Evolutionary conservation across 805 yeast species (phyloP).

Genomic region (Lachancea sp.): DNA sequence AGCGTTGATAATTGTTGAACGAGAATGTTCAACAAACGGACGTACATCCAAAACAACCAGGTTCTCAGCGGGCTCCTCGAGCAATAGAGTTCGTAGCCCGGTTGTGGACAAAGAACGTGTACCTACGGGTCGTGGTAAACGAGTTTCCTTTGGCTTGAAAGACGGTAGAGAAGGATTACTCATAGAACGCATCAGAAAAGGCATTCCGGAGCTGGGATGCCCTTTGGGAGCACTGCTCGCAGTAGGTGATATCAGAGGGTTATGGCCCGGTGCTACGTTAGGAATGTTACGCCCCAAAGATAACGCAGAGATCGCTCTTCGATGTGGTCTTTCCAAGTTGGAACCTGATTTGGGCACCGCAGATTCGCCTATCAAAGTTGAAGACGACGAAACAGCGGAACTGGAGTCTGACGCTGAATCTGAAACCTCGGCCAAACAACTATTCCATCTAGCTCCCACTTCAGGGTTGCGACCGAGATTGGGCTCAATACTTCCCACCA

Average conservation of each 20-base stretch:
- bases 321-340: slow-evolving; percentile 2
- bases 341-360: slow-evolving; percentile 1
- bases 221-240: background rate
- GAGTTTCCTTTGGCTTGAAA: slow-evolving; percentile 23
- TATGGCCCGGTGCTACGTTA: background rate
- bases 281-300: slow-evolving; percentile 3
- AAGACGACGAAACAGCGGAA: slow-evolving; percentile 8
- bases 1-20: slow-evolving; percentile 51
- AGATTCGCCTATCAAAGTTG: slow-evolving; percentile 8
- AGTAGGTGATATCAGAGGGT: background rate
- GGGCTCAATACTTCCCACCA: background rate
- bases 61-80: slow-evolving; percentile 3
- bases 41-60: slow-evolving; percentile 51
- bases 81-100: slow-evolving; percentile 17
- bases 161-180: slow-evolving; percentile 17
- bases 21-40: slow-evolving; percentile 68
- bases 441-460: background rate
- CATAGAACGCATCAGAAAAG: slow-evolving; percentile 9
- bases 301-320: slow-evolving; percentile 7
- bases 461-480: background rate
- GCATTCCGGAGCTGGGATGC: slow-evolving; percentile 1
- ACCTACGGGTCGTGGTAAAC: slow-evolving; percentile 20
- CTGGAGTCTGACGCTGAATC: slow-evolving; percentile 4
- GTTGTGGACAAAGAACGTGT: slow-evolving; percentile 17
- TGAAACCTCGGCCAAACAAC: background rate